A percentile compares a stretch with the other conserved stretches of the same genome.
phyloP scores from a whole-genome alignment of 78 protist genomes.

The Speleostelium caveatum region DNA sequence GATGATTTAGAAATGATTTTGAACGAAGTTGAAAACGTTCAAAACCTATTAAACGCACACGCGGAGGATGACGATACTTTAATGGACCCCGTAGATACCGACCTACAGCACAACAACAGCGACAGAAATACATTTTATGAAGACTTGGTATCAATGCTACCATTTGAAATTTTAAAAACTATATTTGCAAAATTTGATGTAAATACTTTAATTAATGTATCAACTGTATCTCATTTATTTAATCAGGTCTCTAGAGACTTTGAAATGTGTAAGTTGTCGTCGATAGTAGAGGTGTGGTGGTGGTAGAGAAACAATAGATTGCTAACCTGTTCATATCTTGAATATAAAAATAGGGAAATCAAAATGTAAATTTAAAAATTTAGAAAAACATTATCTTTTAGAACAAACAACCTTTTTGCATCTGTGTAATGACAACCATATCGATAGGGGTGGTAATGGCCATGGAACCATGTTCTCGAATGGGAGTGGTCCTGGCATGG shows the following conservation, averaged over 20 bases:
- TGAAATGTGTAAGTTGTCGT: slow-evolving; percentile 36
- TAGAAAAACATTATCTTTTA: not conserved
- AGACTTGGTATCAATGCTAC: slow-evolving; percentile 30
- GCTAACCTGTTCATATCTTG: not conserved
- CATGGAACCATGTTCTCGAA: too few species aligned
- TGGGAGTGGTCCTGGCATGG: too few species aligned
- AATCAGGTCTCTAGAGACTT: slow-evolving; percentile 16
- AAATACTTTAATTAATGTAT: not conserved
- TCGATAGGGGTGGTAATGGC: too few species aligned
- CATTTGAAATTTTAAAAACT: slow-evolving; percentile 28
- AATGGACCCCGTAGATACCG: not conserved
- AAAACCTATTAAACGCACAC: too few species aligned
- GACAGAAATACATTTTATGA: not conserved
- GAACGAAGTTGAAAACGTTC: not conserved
- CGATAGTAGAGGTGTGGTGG: not conserved
- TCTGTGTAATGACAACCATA: not conserved
- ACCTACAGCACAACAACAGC: slow-evolving; percentile 30
- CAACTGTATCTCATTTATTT: slow-evolving; percentile 38
- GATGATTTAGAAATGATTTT: not conserved
- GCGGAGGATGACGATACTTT: not conserved
- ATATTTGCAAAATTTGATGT: slow-evolving; percentile 5
- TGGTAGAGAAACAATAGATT: not conserved
- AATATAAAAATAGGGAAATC: slow-evolving; percentile 43
- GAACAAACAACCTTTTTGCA: slow-evolving; percentile 12
- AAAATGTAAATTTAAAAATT: slow-evolving; percentile 47